Evolutionary conservation across 176 grass and related monocot genomes (phyloP), one percentile per base, ranked within the genome.

Genomic region (Aegilops umbellulata): DNA sequence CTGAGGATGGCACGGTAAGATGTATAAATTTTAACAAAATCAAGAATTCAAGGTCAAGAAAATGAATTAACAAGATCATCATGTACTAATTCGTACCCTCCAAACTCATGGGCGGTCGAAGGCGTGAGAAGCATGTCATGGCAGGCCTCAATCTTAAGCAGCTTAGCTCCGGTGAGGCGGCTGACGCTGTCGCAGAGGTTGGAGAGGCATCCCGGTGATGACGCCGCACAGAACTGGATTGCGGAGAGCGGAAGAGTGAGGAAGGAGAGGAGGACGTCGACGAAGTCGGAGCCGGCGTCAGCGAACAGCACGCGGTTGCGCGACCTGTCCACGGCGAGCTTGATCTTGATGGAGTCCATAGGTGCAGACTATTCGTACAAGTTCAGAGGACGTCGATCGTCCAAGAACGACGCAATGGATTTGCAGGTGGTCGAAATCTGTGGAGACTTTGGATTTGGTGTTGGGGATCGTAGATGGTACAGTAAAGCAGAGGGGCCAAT

Each of bases 241-340:
- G 51, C 70, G 42, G 75, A 60, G 11, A 80, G 31, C 2, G 65
- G 77, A 0, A 87, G 85, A 20, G 71, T 74, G 53, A 82, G n/a
- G 78, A 87, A 74, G 66, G 16, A 44, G 15, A 88, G 68, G 3
- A 76, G 66, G 7, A 74, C 55, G 38, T 88, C 69, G 20, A 83
- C 69, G 6, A 88, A 88, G 67, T 88, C 80, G 30, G 79, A 17
- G 49, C 47, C 78, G 1, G 86, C 86, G 11, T 84, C 69, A 4
- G 39, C 80, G 64, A 83, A 88, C 10, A 82, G 46, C 35, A 83
- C 79, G 17, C 58, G 49, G 80, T 68, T 57, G 10, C 6, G 16
- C 17, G 57, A 15, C 20, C 26, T 68, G 68, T 88, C 57, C 42
- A 83, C 38, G 57, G 38, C 81, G 24, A 82, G 79, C 70, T 57